These are phyloP conservation scores for Pistacia integerrima DNA, from an alignment of 345 rosid genomes.

Conservation along the genomic window DNA sequence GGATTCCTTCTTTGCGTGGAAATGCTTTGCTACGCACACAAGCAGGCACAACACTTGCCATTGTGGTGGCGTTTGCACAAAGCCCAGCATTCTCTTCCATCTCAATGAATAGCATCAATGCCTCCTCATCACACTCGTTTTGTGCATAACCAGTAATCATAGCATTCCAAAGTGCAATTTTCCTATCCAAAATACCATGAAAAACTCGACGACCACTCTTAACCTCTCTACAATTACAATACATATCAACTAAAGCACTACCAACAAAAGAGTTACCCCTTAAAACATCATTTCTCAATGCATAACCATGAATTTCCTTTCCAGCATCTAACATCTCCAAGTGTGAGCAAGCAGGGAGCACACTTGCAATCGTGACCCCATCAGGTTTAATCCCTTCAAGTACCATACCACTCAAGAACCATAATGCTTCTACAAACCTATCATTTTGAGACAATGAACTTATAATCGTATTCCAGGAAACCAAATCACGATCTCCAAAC, in stretches of 20 bases:
- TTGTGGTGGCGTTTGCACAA: conserved; percentile 76
- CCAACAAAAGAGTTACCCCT: conserved; percentile 79
- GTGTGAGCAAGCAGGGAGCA: conserved; percentile 84
- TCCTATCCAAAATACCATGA: conserved; percentile 46
- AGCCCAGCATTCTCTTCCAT: conserved; percentile 67
- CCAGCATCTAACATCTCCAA: conserved; percentile 64
- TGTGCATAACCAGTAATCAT: conserved; percentile 90
- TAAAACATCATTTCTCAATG: conserved; percentile 61
- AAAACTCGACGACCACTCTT: conserved; percentile 66
- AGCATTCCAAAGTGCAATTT: conserved; percentile 81
- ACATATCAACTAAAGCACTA: conserved; percentile 94
- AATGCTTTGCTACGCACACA: conserved; percentile 60
- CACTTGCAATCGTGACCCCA: conserved; percentile 77
- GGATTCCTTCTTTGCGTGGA: conserved; percentile 64
- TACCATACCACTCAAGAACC: conserved; percentile 55
- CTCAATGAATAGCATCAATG: conserved; percentile 63
- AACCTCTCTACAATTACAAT: conserved; percentile 72
- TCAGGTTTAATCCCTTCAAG: conserved; percentile 63
- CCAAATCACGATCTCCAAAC: conserved; percentile 69
- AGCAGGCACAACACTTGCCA: conserved; percentile 80
- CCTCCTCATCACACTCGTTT: conserved; percentile 65
- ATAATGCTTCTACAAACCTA: conserved; percentile 57
- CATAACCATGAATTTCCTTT: conserved; percentile 82
- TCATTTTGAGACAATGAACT: conserved; percentile 74
- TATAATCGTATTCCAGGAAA: conserved; percentile 81